Evolutionary conservation across 1,139 yeast species (phyloP), one percentile per base, ranked within the genome.

Genomic region (Nakaseomyces nivariensis): DNA sequence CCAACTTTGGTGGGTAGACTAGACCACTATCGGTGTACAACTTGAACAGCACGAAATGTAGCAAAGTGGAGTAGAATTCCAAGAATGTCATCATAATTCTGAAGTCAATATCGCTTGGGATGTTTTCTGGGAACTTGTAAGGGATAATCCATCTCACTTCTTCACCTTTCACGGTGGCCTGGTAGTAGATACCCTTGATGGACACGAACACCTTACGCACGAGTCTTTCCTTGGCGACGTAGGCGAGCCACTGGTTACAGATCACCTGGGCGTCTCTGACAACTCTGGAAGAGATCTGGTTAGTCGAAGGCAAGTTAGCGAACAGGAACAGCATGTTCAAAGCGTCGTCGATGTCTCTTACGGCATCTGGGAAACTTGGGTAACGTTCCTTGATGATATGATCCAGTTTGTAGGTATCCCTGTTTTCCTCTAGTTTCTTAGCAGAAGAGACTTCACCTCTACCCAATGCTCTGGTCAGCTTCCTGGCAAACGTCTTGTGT

Each of bases 141-240:
- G 99, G 99, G 47, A 88, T 95, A 56, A 92, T 78, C 98, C 98
- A 92, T 72, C 94, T 80, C 48, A 92, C 76, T 58, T 87, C 96
- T 68, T 90, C 96, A 54, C 98, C 98, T 67, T 78, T 82, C 45
- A 92, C 82, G 54, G 69, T 79, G 38, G 97, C 97, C 68, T 90
- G 90, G 67, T 92, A 94, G 70, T 92, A 92, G 26, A 90, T 95
- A 71, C 99, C 99, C 70, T 94, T 92, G 66, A 92, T 92, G 49
- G 96, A 86, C 37, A 92, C 97, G 71, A 92, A 92, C 8, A 90
- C 96, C 67, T 92, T 92, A 60, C 83, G 81, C 58, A 92, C 72
- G 31, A 83, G 72, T 62, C 88, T 77, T 66, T 90, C 95, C 61
- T 82, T 82, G 25, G 97, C 90, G 56, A 92, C 85, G 66, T 76